Evolutionary conservation across 176 grass and related monocot genomes (phyloP).

Genomic region (Carex myosuroides): DNA sequence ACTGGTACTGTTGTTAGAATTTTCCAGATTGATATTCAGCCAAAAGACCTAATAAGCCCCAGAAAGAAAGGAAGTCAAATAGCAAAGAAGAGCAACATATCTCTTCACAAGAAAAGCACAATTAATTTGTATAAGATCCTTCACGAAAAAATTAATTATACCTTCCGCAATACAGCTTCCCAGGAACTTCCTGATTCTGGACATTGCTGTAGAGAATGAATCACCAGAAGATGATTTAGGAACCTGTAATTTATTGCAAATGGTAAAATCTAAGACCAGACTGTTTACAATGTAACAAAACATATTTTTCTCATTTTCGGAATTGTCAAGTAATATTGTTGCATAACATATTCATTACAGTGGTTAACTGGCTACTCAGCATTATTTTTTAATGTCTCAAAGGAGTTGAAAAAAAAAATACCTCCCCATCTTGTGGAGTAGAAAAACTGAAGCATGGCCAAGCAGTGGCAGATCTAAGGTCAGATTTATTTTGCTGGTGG

Average conservation of each 20-base stretch:
- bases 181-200: slow-evolving; percentile 47
- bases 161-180: slow-evolving; percentile 50
- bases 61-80: not conserved
- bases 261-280: not conserved
- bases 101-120: not conserved
- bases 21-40: slow-evolving; percentile 2
- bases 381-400: not conserved
- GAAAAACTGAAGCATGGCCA: slow-evolving; percentile 81
- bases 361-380: not conserved
- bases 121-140: not conserved
- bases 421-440: slow-evolving; percentile 75
- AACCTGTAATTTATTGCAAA: slow-evolving; percentile 38
- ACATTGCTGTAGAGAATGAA: slow-evolving; percentile 66
- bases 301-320: not conserved
- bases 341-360: not conserved
- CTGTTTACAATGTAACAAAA: not conserved
- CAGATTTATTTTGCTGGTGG: slow-evolving; percentile 41
- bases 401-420: slow-evolving; percentile 26
- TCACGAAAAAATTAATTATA: slow-evolving; percentile 25
- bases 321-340: not conserved
- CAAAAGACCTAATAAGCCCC: not conserved
- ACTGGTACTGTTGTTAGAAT: not conserved
- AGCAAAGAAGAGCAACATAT: too few relatives aligned
- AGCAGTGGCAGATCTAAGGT: slow-evolving; percentile 32
- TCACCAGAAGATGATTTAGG: slow-evolving; percentile 48